A percentile compares a stretch with the other conserved stretches of the same genome.
Conservation (phyloP, 768 basidiomycete genomes). For the Termitomyces sp. region DNA sequence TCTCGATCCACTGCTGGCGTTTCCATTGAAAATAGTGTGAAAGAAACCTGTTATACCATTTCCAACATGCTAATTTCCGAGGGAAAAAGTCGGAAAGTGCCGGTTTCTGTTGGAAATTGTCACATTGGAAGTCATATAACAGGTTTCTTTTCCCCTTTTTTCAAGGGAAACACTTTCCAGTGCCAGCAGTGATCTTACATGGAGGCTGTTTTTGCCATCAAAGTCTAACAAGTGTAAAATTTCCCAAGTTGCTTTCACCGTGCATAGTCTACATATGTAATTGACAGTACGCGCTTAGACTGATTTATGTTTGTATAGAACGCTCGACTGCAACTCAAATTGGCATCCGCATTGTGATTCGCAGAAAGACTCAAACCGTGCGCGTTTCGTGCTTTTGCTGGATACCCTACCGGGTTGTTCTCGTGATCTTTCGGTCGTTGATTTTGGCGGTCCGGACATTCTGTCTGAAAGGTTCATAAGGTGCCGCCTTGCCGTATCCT, state of each 20-base stretch:
- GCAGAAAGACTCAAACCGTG: neutral
- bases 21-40: too few relatives aligned
- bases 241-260: neutral
- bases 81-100: too few relatives aligned
- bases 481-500: neutral
- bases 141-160: too few relatives aligned
- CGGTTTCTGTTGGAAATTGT: too few relatives aligned
- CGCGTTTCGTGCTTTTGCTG: neutral
- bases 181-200: too few relatives aligned
- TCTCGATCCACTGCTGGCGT: too few relatives aligned
- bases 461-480: neutral
- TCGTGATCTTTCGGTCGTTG: slow-evolving; percentile 1
- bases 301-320: neutral
- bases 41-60: too few relatives aligned
- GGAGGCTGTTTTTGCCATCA: too few relatives aligned
- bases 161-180: too few relatives aligned
- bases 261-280: neutral
- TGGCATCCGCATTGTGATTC: neutral
- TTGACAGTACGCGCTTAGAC: neutral
- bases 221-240: neutral
- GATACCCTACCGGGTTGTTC: neutral
- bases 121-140: too few relatives aligned
- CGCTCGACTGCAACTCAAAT: neutral
- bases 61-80: too few relatives aligned
- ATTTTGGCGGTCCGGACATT: slow-evolving; percentile 1